phyloP scores from a whole-genome alignment of 768 basidiomycete genomes.

The Dioszegia hungarica region DNA sequence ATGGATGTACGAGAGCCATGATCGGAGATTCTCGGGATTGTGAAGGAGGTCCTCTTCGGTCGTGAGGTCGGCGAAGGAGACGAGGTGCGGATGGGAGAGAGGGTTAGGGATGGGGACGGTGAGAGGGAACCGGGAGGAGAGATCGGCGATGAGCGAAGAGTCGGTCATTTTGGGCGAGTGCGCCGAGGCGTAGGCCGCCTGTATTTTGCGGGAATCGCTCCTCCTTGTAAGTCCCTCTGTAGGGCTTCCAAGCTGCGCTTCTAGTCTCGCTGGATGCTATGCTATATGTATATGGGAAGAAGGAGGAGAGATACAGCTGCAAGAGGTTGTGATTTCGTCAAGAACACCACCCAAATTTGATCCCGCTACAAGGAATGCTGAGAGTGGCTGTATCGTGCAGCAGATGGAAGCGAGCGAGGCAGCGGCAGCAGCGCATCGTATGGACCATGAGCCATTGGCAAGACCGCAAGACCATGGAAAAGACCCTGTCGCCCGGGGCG shows the following conservation, averaged over 20 bases:
- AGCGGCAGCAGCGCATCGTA: background rate
- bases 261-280: too few species aligned
- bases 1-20: slow-evolving; percentile 87
- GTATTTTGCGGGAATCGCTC: too few species aligned
- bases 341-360: background rate
- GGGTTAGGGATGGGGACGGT: slow-evolving; percentile 81
- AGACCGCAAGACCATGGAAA: too few species aligned
- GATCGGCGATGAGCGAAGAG: slow-evolving; percentile 28
- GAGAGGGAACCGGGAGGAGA: slow-evolving; percentile 68
- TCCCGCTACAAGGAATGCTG: background rate
- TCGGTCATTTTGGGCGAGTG: background rate
- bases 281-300: too few species aligned
- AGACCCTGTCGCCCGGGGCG: too few species aligned
- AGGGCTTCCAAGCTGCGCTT: too few species aligned
- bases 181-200: background rate
- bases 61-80: slow-evolving; percentile 69
- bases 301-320: too few species aligned
- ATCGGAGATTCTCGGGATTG: slow-evolving; percentile 83
- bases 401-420: background rate
- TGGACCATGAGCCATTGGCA: too few species aligned
- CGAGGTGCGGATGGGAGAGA: slow-evolving; percentile 66
- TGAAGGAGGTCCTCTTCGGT: slow-evolving; percentile 90
- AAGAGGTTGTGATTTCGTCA: too few species aligned
- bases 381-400: too few species aligned
- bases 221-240: too few species aligned